These are phyloP conservation scores for Beauveria pseudobassiana DNA, from an alignment of 2,329 filamentous ascomycete genomes.

Conservation along the genomic window DNA sequence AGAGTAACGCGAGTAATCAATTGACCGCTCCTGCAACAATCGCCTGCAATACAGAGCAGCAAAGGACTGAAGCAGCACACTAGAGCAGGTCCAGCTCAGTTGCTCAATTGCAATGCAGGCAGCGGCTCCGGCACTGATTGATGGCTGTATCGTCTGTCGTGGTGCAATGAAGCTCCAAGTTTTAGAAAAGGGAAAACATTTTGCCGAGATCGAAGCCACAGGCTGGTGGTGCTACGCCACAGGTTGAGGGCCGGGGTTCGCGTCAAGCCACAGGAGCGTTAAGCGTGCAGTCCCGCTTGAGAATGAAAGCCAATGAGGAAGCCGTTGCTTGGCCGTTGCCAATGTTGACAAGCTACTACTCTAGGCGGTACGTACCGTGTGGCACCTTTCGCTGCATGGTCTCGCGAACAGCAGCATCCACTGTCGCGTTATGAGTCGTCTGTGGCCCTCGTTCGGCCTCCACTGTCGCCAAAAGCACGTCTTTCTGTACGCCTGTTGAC, in stretches of 20 bases:
- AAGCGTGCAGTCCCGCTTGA: background rate
- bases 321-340: constrained; percentile 51
- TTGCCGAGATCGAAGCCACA: constrained; percentile 16
- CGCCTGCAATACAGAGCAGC: background rate
- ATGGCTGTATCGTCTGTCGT: background rate
- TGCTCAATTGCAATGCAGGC: background rate
- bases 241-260: constrained; percentile 10
- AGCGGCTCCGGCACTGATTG: background rate
- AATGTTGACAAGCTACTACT: constrained; percentile 36
- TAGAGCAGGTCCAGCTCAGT: background rate
- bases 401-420: constrained; percentile 10
- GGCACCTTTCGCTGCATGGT: constrained; percentile 5
- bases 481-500: constrained; percentile 7
- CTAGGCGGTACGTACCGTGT: constrained; percentile 16
- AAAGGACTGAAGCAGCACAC: background rate
- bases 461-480: constrained; percentile 13
- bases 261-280: constrained; percentile 23
- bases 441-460: constrained; percentile 8
- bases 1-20: background rate
- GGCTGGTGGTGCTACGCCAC: background rate
- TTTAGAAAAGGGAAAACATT: constrained; percentile 21
- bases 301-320: constrained; percentile 33
- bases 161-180: constrained; percentile 13
- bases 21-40: background rate
- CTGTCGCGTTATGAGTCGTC: constrained; percentile 18